Base-by-base conservation (phyloP, 768 basidiomycete genomes). In the Mycena polygramma region DNA sequence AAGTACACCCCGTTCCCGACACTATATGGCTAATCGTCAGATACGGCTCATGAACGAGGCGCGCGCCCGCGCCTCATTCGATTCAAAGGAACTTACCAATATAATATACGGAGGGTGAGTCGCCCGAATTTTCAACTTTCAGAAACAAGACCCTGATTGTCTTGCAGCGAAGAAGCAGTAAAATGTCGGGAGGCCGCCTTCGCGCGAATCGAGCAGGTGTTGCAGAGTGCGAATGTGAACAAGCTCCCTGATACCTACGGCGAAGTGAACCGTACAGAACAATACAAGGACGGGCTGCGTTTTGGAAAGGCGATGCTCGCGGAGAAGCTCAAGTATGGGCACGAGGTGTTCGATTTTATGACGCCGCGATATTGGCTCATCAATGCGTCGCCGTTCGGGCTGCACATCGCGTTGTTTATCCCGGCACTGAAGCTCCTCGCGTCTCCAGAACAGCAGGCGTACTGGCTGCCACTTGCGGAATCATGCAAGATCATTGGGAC, bases 381-480 rank as follows among this genome's bases (percentile, higher is more conserved):
- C 46, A 79, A 77, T 48, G 66, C 76, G 41, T 77, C 78, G 13
- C 77, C 78, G 52, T 74, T 78, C 46, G 77, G 78, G 6, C 60
- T 77, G 11, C 77, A 78, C 57, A 43, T 64, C 20, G 30, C 49
- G 17, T 77, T 79, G 77, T 78, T 79, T 54, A 69, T 74, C 7
- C 75, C 75, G 4, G 75, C 75, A 7, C 36, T 78, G 15, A 75
- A 75, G 30, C 59, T 78, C 11, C 76, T 76, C 46, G 77, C 68
- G 1, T 63, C 73, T n/a, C 52, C 64, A 2, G 76, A 78, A 49
- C 79, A 78, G 67, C 66, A 73, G 7, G 66, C 71, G 4, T 57
- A 75, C 24, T 79, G 76, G 77, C 62, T 76, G 26, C 77, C 77
- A 5, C 67, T 74, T 3, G 75, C 74, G 2, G 71, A 75, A 55